Evolutionary conservation across 768 basidiomycete species (phyloP).

Genomic region (Tulasnella sp.): DNA sequence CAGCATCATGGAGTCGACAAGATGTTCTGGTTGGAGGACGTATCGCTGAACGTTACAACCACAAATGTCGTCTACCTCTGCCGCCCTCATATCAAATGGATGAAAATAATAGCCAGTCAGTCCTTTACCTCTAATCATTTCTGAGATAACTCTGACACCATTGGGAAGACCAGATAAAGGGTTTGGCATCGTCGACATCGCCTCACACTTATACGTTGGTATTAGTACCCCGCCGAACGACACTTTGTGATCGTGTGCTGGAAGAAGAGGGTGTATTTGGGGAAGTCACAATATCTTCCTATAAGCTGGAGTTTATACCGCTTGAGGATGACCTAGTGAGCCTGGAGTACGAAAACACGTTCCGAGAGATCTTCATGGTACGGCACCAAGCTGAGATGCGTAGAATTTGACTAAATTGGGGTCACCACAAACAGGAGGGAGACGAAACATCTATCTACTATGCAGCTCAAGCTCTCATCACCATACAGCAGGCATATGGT

Average conservation of each 20-base stretch:
- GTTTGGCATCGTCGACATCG: conserved; percentile 47
- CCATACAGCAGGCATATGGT: conserved; percentile 76
- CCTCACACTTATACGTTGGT: conserved; percentile 69
- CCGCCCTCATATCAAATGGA: conserved; percentile 68
- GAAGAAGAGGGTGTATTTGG: conserved; percentile 97
- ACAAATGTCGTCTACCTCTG: conserved; percentile 89
- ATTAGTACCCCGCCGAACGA: conserved; percentile 77
- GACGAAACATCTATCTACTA: conserved; percentile 85
- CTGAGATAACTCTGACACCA: conserved; percentile 8
- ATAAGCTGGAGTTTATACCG: conserved; percentile 88
- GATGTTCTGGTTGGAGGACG: conserved; percentile 97
- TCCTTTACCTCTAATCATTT: conserved; percentile 11
- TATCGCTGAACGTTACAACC: conserved; percentile 68
- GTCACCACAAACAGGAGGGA: conserved; percentile 52
- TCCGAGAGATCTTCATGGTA: conserved; percentile 86
- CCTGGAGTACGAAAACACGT: conserved; percentile 70
- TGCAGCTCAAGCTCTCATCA: conserved; percentile 72
- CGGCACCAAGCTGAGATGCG: conserved; percentile 22
- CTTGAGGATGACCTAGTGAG: conserved; percentile 87
- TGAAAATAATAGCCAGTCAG: conserved; percentile 85
- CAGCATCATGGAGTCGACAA: conserved; percentile 98
- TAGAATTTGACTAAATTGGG: not conserved
- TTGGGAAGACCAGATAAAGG: conserved; percentile 75
- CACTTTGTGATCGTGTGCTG: conserved; percentile 69
- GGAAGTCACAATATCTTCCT: conserved; percentile 76